Percentiles rank a stretch among this genome's conserved stretches.
Conservation (phyloP, 2,329 filamentous ascomycete genomes). For the Fusarium newnesense region DNA sequence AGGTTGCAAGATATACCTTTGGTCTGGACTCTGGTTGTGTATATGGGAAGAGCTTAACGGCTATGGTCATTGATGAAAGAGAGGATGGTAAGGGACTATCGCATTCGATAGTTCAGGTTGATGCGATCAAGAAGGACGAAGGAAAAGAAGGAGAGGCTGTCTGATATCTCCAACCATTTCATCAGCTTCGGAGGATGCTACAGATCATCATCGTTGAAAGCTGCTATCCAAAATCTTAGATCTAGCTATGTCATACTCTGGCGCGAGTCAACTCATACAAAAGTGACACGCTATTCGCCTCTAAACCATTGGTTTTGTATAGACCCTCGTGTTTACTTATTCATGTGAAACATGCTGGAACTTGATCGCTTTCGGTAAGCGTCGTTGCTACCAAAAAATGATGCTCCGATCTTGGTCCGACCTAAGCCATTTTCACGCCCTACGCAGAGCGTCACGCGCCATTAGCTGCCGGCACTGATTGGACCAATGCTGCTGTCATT, state of each 20-base stretch:
- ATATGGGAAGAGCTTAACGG: conserved; percentile 58
- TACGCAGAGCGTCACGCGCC: background rate
- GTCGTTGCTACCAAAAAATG: background rate
- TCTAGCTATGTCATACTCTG: too few relatives aligned
- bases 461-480: background rate
- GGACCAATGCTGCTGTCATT: background rate
- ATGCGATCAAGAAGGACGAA: background rate
- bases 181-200: background rate
- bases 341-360: background rate
- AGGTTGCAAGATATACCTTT: conserved; percentile 69
- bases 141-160: background rate
- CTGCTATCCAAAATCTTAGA: background rate
- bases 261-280: background rate
- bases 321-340: background rate
- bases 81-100: background rate
- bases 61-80: conserved; percentile 15
- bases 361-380: background rate
- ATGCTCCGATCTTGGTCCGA: conserved; percentile 21
- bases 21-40: conserved; percentile 86
- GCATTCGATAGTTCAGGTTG: conserved; percentile 28
- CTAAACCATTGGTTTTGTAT: background rate
- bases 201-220: background rate
- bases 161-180: background rate
- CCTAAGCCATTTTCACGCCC: conserved; percentile 12
- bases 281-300: background rate